A percentile compares a stretch with the other conserved stretches of the same genome.
These are phyloP conservation scores for Plasmodium coatneyi DNA, from an alignment of 169 alveolate species.

Conservation along the genomic window DNA sequence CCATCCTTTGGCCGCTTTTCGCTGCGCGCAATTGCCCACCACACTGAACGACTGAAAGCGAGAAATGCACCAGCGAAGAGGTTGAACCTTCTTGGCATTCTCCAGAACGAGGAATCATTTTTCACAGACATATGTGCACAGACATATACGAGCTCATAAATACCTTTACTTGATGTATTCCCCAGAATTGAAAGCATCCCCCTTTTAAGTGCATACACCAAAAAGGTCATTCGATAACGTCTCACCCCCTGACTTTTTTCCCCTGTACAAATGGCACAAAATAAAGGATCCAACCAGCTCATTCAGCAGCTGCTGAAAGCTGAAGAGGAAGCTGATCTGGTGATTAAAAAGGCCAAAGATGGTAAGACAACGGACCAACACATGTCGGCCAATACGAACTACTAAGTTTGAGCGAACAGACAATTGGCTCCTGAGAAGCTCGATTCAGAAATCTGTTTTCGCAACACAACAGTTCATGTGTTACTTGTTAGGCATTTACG, in stretches of 20 bases:
- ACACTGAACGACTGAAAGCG: neutral
- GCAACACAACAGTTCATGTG: neutral
- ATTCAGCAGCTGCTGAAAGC: slow-evolving; percentile 86
- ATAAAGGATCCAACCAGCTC: slow-evolving; percentile 81
- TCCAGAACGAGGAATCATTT: neutral
- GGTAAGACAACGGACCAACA: slow-evolving; percentile 48
- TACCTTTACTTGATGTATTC: neutral
- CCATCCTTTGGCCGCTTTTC: neutral
- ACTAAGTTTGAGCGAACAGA: neutral
- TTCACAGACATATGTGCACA: neutral
- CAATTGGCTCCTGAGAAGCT: neutral
- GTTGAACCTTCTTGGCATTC: neutral
- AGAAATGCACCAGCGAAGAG: neutral
- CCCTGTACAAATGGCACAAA: slow-evolving; percentile 37
- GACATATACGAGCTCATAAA: neutral
- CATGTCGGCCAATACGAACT: no score
- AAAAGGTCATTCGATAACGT: neutral
- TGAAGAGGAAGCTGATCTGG: slow-evolving; percentile 86
- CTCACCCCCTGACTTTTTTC: neutral
- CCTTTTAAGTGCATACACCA: neutral
- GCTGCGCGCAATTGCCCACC: neutral
- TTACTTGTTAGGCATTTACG: neutral
- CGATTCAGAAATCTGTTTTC: no score
- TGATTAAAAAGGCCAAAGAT: slow-evolving; percentile 85
- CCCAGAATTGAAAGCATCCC: neutral